Percentiles rank a stretch among this genome's conserved stretches.
Evolutionary conservation across 129 eudicot genomes (phyloP).

Genomic region (Silybum marianum): DNA sequence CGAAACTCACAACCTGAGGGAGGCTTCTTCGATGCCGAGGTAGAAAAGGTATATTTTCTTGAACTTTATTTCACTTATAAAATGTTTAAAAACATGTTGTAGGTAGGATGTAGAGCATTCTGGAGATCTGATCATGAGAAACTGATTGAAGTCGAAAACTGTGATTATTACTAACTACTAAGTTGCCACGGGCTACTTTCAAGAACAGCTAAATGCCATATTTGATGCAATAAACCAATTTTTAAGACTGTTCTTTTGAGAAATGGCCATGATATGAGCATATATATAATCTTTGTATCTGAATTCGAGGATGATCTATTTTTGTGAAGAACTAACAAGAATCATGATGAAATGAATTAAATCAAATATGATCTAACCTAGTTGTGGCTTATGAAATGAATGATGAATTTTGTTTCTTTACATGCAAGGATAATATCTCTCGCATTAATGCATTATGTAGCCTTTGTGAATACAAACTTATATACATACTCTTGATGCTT

Average conservation of each 20-base stretch:
- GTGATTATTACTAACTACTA: not conserved
- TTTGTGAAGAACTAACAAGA: conserved; percentile 1
- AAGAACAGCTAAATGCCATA: not conserved
- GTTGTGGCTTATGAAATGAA: not conserved
- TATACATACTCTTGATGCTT: not conserved
- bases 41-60: conserved; percentile 54
- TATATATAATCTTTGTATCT: not conserved
- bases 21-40: conserved; percentile 65
- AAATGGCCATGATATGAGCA: not conserved
- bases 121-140: not conserved
- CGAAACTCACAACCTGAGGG: conserved; percentile 28
- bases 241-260: not conserved
- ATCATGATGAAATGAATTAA: not conserved
- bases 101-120: not conserved
- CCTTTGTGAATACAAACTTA: not conserved
- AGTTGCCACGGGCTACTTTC: not conserved
- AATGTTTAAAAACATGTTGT: not conserved
- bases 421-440: not conserved
- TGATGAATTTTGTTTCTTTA: not conserved
- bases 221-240: not conserved
- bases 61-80: conserved; percentile 8
- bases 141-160: not conserved
- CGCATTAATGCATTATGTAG: not conserved
- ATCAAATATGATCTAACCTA: not conserved
- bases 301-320: not conserved